Evolutionary conservation across 345 rosid genomes (phyloP), one percentile per base, ranked within the genome.

Genomic region (Iberis pinnata): DNA sequence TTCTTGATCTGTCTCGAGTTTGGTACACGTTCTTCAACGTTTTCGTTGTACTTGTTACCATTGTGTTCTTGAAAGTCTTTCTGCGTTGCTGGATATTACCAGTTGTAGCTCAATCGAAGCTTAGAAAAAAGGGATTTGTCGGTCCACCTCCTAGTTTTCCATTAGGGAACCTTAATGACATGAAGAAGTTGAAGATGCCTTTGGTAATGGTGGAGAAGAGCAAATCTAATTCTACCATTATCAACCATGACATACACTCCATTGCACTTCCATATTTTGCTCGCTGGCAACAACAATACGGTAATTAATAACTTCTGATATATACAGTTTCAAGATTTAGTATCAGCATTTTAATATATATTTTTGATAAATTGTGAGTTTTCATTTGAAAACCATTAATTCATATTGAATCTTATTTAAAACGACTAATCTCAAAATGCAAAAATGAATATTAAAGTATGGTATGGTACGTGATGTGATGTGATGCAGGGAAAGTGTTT

Each of bases 71-170:
- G 56, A 81, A 49, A 57, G 58, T 81, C 19, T 9, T 78, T n/a
- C 51, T 78, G 18, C 61, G 71, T 37, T 88, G 78, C 63, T 82
- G 95, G 93, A 58, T 88, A 64, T 70, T 31, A 3, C 97, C 98
- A 0, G 24, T 44, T 19, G 64, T 51, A 46, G 76, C 83, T 16
- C 75, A 68, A 43, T 66, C 43, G 39, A 83, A 77, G 80, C 75
- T 88, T 46, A 71, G 45, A 63, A 75, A 41, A 24, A 80, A 73
- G 43, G 97, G 98, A 31, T 83, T 92, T 37, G 12, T 26, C 11
- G 98, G 96, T 44, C 98, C 98, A 44, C 18, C 73, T 12, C 98
- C 98, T 2, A 53, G 54, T 16, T 92, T 92, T 32, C 98, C 98
- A 29, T 46, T 88, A 1, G 98, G 97, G 33, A 92, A 92, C 59